phyloP scores from a whole-genome alignment of 148 eudicot genomes.

The Euryodendron excelsum region DNA sequence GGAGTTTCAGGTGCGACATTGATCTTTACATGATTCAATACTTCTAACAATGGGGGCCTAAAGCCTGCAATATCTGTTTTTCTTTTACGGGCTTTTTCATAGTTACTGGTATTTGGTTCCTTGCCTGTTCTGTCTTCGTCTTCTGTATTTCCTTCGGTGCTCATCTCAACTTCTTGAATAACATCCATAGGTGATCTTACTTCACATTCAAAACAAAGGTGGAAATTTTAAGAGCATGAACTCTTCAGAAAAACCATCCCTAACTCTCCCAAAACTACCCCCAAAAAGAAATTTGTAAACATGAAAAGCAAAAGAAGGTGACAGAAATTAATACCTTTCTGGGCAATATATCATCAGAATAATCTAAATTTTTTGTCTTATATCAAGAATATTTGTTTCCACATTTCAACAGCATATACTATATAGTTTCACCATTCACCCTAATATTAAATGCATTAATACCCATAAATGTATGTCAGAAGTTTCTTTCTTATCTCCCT shows the following conservation, averaged over 20 bases:
- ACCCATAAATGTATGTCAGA: too few species aligned
- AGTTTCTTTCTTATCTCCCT: background rate
- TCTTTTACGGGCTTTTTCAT: background rate
- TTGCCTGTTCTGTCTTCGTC: background rate
- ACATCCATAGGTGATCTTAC: slow-evolving; percentile 12
- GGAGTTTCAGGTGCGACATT: slow-evolving; percentile 26
- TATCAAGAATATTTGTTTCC: too few species aligned
- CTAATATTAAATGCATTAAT: too few species aligned
- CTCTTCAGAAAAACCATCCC: too few species aligned
- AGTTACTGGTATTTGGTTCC: slow-evolving; percentile 4
- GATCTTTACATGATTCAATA: slow-evolving; percentile 30
- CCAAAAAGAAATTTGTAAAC: too few species aligned
- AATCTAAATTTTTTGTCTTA: too few species aligned
- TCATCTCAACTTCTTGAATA: slow-evolving; percentile 28
- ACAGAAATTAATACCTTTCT: too few species aligned
- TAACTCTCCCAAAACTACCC: too few species aligned
- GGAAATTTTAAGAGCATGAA: background rate
- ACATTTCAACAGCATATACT: too few species aligned
- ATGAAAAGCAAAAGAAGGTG: too few species aligned
- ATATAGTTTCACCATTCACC: too few species aligned
- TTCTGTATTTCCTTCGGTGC: background rate
- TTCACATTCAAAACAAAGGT: slow-evolving; percentile 4
- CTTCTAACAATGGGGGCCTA: slow-evolving; percentile 13
- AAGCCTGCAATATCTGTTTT: background rate
- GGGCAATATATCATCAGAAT: too few species aligned